Evolutionary conservation across 2,329 filamentous ascomycete species (phyloP).

Genomic region (Penicillium rolfsii): DNA sequence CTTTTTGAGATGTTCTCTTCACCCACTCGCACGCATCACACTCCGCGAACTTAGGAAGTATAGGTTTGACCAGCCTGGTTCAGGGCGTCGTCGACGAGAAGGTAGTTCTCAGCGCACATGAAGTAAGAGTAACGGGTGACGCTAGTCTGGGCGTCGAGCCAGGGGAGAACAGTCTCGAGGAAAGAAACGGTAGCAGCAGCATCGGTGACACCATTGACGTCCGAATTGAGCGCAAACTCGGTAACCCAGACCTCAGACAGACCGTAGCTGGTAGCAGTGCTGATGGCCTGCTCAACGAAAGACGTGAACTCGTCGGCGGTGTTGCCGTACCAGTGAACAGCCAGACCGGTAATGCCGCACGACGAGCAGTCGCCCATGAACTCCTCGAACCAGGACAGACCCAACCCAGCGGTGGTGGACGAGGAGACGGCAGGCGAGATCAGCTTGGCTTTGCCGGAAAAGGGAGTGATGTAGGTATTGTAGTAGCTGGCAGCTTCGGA

Average conservation of each 20-base stretch:
- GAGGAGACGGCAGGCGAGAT: slow-evolving; percentile 49
- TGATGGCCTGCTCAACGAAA: slow-evolving; percentile 43
- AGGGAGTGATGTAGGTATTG: slow-evolving; percentile 44
- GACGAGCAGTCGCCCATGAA: slow-evolving; percentile 46
- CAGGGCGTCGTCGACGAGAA: slow-evolving; percentile 34
- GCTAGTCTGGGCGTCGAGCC: slow-evolving; percentile 42
- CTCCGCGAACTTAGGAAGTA: slow-evolving; percentile 6
- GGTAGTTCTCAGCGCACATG: slow-evolving; percentile 38
- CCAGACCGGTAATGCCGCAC: slow-evolving; percentile 47
- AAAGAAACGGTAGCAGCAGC: slow-evolving; percentile 37
- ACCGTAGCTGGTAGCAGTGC: slow-evolving; percentile 36
- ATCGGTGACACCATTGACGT: slow-evolving; percentile 28
- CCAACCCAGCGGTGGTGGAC: slow-evolving; percentile 35
- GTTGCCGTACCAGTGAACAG: slow-evolving; percentile 51
- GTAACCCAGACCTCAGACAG: slow-evolving; percentile 52
- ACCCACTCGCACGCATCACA: neutral
- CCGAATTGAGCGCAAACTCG: slow-evolving; percentile 47
- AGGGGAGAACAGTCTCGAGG: slow-evolving; percentile 43
- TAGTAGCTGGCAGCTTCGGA: slow-evolving; percentile 43
- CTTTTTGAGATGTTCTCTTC: neutral
- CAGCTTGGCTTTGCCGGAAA: slow-evolving; percentile 42
- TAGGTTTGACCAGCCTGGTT: slow-evolving; percentile 40
- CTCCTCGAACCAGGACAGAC: slow-evolving; percentile 45
- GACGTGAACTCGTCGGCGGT: slow-evolving; percentile 42
- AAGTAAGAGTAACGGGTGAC: slow-evolving; percentile 52